Conservation (phyloP, 345 rosid species). For the Mercurialis annua region DNA sequence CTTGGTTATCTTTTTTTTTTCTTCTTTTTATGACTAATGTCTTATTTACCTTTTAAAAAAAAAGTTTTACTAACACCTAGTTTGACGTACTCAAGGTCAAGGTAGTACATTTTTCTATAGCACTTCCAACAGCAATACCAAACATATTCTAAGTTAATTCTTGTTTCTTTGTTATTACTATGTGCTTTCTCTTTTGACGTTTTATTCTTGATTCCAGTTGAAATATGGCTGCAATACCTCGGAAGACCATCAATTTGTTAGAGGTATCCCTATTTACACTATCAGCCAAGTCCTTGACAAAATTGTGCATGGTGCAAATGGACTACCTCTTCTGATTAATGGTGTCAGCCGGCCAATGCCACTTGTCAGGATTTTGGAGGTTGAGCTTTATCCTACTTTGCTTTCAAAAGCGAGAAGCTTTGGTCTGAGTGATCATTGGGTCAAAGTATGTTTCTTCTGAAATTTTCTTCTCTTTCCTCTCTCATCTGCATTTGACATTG, state of each 20-base stretch:
- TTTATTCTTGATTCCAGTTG: constrained; percentile 42
- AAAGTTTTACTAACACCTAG: no score
- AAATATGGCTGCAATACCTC: constrained; percentile 67
- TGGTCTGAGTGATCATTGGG: constrained; percentile 82
- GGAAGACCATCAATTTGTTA: constrained; percentile 86
- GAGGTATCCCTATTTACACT: constrained; percentile 76
- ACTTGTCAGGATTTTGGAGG: constrained; percentile 82
- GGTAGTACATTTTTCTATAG: no score
- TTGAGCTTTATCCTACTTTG: constrained; percentile 80
- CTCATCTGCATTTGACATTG: not conserved
- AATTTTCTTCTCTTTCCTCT: not conserved
- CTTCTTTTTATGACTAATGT: no score
- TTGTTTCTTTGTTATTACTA: no score
- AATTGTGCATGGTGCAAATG: constrained; percentile 64
- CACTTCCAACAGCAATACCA: no score
- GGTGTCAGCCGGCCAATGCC: constrained; percentile 87
- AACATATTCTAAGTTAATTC: constrained; percentile 7
- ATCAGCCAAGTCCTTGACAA: constrained; percentile 75
- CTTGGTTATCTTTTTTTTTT: no score
- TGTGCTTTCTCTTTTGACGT: constrained; percentile 21
- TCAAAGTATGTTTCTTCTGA: constrained; percentile 51
- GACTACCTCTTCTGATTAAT: constrained; percentile 71
- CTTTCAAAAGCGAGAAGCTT: constrained; percentile 94
- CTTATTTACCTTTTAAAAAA: no score
- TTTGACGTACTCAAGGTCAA: no score